Base-by-base conservation (phyloP, 2,329 filamentous ascomycete genomes). In the Graphiopsis chlorocephala region DNA sequence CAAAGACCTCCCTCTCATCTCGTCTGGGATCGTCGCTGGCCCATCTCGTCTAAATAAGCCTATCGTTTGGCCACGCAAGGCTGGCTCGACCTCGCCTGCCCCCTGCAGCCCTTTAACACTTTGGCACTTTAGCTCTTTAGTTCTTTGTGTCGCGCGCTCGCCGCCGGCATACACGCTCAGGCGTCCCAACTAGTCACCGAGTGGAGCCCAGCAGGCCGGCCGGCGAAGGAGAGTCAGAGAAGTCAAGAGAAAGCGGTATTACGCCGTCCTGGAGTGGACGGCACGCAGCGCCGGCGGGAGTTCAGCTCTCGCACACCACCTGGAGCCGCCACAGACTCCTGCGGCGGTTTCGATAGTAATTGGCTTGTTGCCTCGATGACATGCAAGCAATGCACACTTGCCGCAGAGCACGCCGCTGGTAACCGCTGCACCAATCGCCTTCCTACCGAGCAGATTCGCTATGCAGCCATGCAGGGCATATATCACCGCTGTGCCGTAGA, bases 281-380 rank as follows among this genome's bases (percentile, higher is more conserved):
- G 55, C 55, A 58, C 55, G 55, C 23, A 42, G 35, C 45, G 35
- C 55, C 55, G 55, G 35, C 55, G 20, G 23, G 55, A 55, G 28
- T 20, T n/a, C n/a, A 55, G 26, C 52, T 55, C 52, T 33, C 4
- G 8, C 52, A 31, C 52, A 29, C 38, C n/a, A 45, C n/a, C 52
- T 55, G 28, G 52, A 55, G 28, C 48, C 50, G 50, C 50, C 50
- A 53, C 50, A 53, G 50, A 28, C 50, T 53, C 26, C 3, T 1
- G 15, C 31, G 29, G 20, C 29, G 53, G 38, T 12, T 45, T n/a
- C 23, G 38, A 45, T 45, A 4, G 12, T 23, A 11, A 45, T 45
- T 45, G 38, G 38, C 38, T 45, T 20, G 38, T 1, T 31, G 50
- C 12, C 50, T 29, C 48, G 48, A 35, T 55, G 53, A 20, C 20